Evolutionary conservation across 495 filamentous ascomycete genomes (phyloP).

Genomic region (Aspergillus sparsus): DNA sequence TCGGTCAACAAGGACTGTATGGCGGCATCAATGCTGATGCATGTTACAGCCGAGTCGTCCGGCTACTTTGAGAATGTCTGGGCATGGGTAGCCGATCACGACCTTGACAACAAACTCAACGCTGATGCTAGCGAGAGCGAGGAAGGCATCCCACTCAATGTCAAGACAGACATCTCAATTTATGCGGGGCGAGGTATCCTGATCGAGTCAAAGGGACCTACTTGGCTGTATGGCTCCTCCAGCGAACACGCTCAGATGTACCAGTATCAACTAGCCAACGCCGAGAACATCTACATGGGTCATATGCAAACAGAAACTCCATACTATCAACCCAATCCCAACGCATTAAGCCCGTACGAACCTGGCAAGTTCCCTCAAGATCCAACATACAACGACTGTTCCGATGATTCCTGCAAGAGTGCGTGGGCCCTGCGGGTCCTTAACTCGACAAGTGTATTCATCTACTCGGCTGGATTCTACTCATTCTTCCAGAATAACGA

Average conservation of each 20-base stretch:
- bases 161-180: conserved; percentile 49
- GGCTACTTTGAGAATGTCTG: conserved; percentile 64
- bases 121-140: background rate
- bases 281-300: conserved; percentile 65
- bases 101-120: conserved; percentile 49
- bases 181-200: conserved; percentile 64
- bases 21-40: conserved; percentile 59
- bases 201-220: conserved; percentile 49
- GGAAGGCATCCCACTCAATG: conserved; percentile 14
- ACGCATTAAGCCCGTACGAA: conserved; percentile 55
- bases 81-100: conserved; percentile 68
- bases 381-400: conserved; percentile 53
- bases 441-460: conserved; percentile 53
- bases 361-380: conserved; percentile 48
- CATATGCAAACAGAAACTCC: conserved; percentile 82
- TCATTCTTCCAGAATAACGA: conserved; percentile 60
- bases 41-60: conserved; percentile 52
- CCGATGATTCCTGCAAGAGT: conserved; percentile 46
- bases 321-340: conserved; percentile 62
- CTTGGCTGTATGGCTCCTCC: conserved; percentile 68
- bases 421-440: conserved; percentile 67
- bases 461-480: conserved; percentile 68
- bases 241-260: conserved; percentile 72
- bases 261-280: conserved; percentile 72
- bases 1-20: conserved; percentile 58